phyloP scores from a whole-genome alignment of 2,329 filamentous ascomycete genomes.

The Dothistroma septosporum region DNA sequence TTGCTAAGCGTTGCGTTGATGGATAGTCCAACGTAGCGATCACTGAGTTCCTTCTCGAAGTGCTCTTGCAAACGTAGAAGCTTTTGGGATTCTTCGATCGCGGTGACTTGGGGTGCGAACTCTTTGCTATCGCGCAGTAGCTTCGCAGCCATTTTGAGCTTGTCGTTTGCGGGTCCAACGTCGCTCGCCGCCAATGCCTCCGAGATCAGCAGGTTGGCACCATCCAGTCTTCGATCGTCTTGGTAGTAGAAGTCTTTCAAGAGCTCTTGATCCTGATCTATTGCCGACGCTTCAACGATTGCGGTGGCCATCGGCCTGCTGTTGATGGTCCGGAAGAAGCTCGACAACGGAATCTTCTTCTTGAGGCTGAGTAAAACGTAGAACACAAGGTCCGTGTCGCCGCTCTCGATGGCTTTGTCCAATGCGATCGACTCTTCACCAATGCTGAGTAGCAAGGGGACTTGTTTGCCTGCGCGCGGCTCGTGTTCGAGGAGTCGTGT shows the following conservation, averaged over 20 bases:
- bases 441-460: slow-evolving; percentile 88
- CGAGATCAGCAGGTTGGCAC: slow-evolving; percentile 78
- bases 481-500: slow-evolving; percentile 91
- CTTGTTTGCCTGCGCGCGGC: slow-evolving; percentile 89
- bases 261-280: slow-evolving; percentile 71
- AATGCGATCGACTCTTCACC: slow-evolving; percentile 92
- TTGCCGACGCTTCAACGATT: slow-evolving; percentile 79
- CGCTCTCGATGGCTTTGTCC: slow-evolving; percentile 93
- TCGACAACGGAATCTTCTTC: slow-evolving; percentile 82
- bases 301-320: slow-evolving; percentile 79
- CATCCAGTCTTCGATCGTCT: slow-evolving; percentile 84
- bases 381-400: slow-evolving; percentile 88
- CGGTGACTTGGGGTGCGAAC: slow-evolving; percentile 65
- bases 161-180: slow-evolving; percentile 69
- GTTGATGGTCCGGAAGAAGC: slow-evolving; percentile 90
- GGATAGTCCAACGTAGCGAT: slow-evolving; percentile 69
- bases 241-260: slow-evolving; percentile 97
- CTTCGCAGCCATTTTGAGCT: slow-evolving; percentile 80
- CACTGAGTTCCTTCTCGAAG: slow-evolving; percentile 74
- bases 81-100: slow-evolving; percentile 73
- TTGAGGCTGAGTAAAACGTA: slow-evolving; percentile 84
- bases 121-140: slow-evolving; percentile 82
- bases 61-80: slow-evolving; percentile 81
- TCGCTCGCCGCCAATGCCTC: slow-evolving; percentile 75
- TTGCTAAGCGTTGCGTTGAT: slow-evolving; percentile 91